Evolutionary conservation across 768 basidiomycete species (phyloP), one percentile per base, ranked within the genome.

Genomic region (Coprinellus aureogranulatus): DNA sequence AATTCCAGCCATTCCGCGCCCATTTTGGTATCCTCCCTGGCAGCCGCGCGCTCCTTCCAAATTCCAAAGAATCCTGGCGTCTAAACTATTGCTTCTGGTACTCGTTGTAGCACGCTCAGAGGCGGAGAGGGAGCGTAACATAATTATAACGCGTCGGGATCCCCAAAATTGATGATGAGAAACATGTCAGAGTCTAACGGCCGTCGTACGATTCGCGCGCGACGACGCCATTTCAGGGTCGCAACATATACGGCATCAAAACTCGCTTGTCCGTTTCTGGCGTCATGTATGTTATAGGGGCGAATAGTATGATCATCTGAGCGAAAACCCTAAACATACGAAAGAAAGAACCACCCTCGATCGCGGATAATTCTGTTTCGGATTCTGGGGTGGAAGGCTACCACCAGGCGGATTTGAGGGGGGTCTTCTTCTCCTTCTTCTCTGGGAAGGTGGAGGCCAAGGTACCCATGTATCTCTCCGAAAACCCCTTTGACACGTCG

Each of bases 131-230:
- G 14, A 34, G 14, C 34, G 41, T 22, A 44, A 22, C 41, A 44
- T 16, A 44, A 22, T 27, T n/a, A 44, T 16, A 44, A 22, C n/a
- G 28, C 47, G 22, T 31, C 27, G 25, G 23, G 5, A 14, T 5
- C 53, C 53, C 53, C 53, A 54, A 54, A 42, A 45, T 4, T 42
- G 40, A 54, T 54, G 16, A 1, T 44, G 53, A 45, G 53, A 54
- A 52, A n/a, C n/a, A n/a, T n/a, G n/a, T n/a, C n/a, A n/a, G 18
- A 20, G 30, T 8, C 48, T 22, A 34, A 52, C 50, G 31, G 40
- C 53, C 53, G 53, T 54, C 40, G 53, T 54, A 54, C 53, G 53
- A 54, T 54, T 54, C 30, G 50, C 34, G 20, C 41, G 41, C 20
- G 47, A 25, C 28, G 14, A 49, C 14, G 42, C 26, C 53, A 14